phyloP scores from a whole-genome alignment of 1,284 basidiomycete species.

The Ustilago crameri region DNA sequence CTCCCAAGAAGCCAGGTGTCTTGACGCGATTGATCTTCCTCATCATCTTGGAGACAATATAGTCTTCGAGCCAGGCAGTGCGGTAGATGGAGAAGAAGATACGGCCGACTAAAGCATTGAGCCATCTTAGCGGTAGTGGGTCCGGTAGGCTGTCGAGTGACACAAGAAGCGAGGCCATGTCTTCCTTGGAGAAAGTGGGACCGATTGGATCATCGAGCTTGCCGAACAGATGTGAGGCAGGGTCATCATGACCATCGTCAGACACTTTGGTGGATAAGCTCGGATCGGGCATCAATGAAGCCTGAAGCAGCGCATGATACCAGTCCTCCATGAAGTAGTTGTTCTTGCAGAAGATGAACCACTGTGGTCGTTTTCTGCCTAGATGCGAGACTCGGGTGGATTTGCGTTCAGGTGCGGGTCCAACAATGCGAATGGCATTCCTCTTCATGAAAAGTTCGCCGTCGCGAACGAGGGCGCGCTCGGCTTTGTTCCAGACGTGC shows the following conservation, averaged over 20 bases:
- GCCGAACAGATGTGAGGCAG: conserved; percentile 17
- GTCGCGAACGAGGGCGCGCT: conserved; percentile 50
- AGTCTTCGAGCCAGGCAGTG: conserved; percentile 81
- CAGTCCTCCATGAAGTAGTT: conserved; percentile 78
- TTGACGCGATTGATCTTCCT: conserved; percentile 92
- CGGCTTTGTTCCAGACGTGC: conserved; percentile 36
- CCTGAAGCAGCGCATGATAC: conserved; percentile 86
- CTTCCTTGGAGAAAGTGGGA: conserved; percentile 77
- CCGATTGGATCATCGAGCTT: conserved; percentile 69
- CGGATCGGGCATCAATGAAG: conserved; percentile 72
- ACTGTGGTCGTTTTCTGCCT: conserved; percentile 43
- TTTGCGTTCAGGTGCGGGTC: conserved; percentile 19
- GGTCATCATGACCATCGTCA: conserved; percentile 19
- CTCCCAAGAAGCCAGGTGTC: conserved; percentile 84
- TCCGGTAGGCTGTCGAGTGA: conserved; percentile 91
- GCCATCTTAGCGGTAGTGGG: conserved; percentile 94
- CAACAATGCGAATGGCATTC: conserved; percentile 64
- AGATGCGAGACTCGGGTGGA: conserved; percentile 4
- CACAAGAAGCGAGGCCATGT: conserved; percentile 85
- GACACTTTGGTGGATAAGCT: conserved; percentile 13
- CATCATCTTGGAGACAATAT: conserved; percentile 88
- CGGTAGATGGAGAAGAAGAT: conserved; percentile 91
- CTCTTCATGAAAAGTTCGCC: conserved; percentile 66
- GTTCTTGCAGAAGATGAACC: conserved; percentile 66
- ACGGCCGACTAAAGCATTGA: conserved; percentile 91